phyloP scores from a whole-genome alignment of 805 yeast genomes.

The Zygoascus ofunaensis region DNA sequence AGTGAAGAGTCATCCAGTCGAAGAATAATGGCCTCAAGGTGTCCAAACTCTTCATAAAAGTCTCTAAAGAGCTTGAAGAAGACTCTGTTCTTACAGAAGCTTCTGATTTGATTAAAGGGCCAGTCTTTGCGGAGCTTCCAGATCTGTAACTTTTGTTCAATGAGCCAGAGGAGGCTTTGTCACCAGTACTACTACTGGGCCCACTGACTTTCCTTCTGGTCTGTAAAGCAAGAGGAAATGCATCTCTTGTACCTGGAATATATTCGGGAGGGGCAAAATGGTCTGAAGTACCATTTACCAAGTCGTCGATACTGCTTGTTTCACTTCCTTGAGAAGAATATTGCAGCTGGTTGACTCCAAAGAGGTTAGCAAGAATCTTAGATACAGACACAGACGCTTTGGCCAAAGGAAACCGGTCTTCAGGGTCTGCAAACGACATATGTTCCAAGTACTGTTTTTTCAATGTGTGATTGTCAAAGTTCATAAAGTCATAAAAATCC shows the following conservation, averaged over 20 bases:
- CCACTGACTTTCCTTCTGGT: background rate
- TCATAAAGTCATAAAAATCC: constrained; percentile 20
- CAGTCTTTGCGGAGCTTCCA: background rate
- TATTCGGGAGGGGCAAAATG: constrained; percentile 14
- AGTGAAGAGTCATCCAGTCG: constrained; percentile 47
- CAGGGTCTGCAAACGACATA: constrained; percentile 15
- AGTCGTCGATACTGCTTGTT: background rate
- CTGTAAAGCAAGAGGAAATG: constrained; percentile 1
- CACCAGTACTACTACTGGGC: constrained; percentile 1
- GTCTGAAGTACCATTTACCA: constrained; percentile 11
- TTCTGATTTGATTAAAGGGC: background rate
- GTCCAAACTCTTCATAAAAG: constrained; percentile 13
- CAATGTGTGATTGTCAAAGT: constrained; percentile 14
- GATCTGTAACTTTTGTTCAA: background rate
- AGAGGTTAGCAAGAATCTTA: constrained; percentile 12
- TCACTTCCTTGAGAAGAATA: background rate
- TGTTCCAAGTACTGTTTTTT: constrained; percentile 19
- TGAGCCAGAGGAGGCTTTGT: background rate
- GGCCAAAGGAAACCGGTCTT: constrained; percentile 17
- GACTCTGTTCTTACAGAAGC: background rate
- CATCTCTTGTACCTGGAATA: constrained; percentile 7
- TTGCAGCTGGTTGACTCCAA: constrained; percentile 10
- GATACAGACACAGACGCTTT: constrained; percentile 19
- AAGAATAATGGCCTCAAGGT: constrained; percentile 16
- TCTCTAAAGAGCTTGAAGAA: constrained; percentile 9